Evolutionary conservation across 75 land plant species (phyloP), one percentile per base, ranked within the genome.

Genomic region (Isoetes taiwanensis): DNA sequence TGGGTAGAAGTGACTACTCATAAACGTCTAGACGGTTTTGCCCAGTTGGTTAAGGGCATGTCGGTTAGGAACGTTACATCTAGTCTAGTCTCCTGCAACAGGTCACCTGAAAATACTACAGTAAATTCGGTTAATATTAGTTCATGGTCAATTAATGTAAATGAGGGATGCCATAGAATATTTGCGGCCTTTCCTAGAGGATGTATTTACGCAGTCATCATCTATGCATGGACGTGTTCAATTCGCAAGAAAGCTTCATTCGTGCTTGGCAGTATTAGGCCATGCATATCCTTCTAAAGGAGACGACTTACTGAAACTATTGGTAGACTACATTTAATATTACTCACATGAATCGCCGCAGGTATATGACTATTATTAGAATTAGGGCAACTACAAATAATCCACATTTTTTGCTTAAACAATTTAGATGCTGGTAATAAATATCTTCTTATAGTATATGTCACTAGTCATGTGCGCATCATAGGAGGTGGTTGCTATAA

Each of bases 131-230:
- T 26, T 71, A 37, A 69, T 84, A 25, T 34, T 81, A 14, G 28
- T 64, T 28, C 61, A 78, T 30, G 52, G 46, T 42, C 56, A 41
- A 17, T 54, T 39, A 2, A 29, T 27, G 24, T 61, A 72, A 28
- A 55, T 66, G 41, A 46, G 5, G 16, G 59, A 43, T 33, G 63
- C 65, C 28, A 56, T 64, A 32, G 32, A 55, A 54, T 84, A 81
- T 41, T 58, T 84, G 41, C 64, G 64, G 50, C 85, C 89, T 23
- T 73, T 84, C 41, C 12, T 78, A 32, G 64, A 55, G 32, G 72
- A 53, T 62, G 54, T 80, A 0, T 29, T 73, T 5, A 19, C 81
- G 39, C 48, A 57, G 29, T 29, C 52, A 26, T 52, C 69, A 2
- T 60, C 61, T 35, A 62, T 72, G 28, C 52, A 62, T 52, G 37